Evolutionary conservation across 768 basidiomycete species (phyloP), one percentile per base, ranked within the genome.

Genomic region (Termitomyces sp.): DNA sequence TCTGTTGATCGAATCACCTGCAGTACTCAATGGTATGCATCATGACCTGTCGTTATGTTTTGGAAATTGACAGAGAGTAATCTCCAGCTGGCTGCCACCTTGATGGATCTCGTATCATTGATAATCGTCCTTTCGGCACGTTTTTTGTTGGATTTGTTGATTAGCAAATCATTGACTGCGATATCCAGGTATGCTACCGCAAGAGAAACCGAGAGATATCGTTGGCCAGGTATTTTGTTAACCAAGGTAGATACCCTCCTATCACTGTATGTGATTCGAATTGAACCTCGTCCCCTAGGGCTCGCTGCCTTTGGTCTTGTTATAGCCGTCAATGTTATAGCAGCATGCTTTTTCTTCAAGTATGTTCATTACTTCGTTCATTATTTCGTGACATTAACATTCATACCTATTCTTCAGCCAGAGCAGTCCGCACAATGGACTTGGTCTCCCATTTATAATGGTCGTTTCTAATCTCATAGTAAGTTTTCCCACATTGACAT

Each of bases 61-160:
- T 23, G 3, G 10, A 50, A 10, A 36, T 41, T 53, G 51, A 47
- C 7, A 27, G 33, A 16, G 11, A 13, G 27, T 40, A 9, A 25
- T 51, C 7, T 7, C 1, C 38, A 76, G 74, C 39, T 70, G 31
- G 73, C 71, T 3, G 68, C 71, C 20, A 60, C 67, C 2, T 52
- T 69, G 39, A 76, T 75, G 74, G 74, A 77, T 46, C 56, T 72
- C 16, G 18, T 71, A 11, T 74, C 73, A n/a, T 53, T 75, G 52
- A 51, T 56, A 23, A 62, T 74, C 31, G 72, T 76, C 25, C 52
- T 71, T 23, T 42, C 70, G 61, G 75, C 73, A 54, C 54, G 70
- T 50, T 20, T 35, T 15, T 33, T 16, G 5, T n/a, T 25, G 5
- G 6, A 20, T 13, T 12, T 10, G 18, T 20, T 9, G 25, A 15